phyloP scores from a whole-genome alignment of 805 yeast genomes.

The Wickerhamomyces subpelliculosus region DNA sequence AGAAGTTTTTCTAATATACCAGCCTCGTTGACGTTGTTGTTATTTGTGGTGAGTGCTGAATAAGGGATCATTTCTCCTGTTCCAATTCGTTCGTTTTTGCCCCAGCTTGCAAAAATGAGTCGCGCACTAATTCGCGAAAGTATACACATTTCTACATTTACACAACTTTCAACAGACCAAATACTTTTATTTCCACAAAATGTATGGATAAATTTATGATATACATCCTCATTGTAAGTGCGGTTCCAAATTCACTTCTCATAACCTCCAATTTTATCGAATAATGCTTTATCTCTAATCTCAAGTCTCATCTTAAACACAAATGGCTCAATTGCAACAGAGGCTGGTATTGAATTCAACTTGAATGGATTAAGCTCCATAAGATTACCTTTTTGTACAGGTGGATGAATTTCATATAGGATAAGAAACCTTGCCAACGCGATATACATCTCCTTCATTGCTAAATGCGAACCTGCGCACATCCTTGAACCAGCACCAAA shows the following conservation, averaged over 20 bases:
- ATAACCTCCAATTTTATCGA: too few relatives aligned
- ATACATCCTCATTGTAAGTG: too few relatives aligned
- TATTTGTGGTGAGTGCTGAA: not conserved
- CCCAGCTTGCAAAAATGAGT: too few relatives aligned
- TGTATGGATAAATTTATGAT: not conserved
- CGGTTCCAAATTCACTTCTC: too few relatives aligned
- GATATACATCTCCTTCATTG: constrained; percentile 58
- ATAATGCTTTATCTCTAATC: constrained; percentile 21
- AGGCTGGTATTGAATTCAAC: constrained; percentile 44
- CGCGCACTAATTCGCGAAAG: not conserved
- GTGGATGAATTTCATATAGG: constrained; percentile 41
- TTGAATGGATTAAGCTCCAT: constrained; percentile 47
- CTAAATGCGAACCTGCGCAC: constrained; percentile 66
- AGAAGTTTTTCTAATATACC: too few relatives aligned
- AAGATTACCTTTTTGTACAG: constrained; percentile 22
- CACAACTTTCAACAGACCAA: too few relatives aligned
- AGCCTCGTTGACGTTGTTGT: too few relatives aligned
- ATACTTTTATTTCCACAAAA: too few relatives aligned
- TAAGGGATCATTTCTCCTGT: not conserved
- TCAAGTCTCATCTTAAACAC: constrained; percentile 29
- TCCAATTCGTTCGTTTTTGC: not conserved
- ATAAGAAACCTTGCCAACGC: constrained; percentile 46
- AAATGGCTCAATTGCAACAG: constrained; percentile 58
- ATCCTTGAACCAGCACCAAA: constrained; percentile 69
- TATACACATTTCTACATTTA: too few relatives aligned